These are phyloP conservation scores for Karstenula rhodostoma DNA, from an alignment of 2,329 filamentous ascomycete genomes.

Conservation along the genomic window DNA sequence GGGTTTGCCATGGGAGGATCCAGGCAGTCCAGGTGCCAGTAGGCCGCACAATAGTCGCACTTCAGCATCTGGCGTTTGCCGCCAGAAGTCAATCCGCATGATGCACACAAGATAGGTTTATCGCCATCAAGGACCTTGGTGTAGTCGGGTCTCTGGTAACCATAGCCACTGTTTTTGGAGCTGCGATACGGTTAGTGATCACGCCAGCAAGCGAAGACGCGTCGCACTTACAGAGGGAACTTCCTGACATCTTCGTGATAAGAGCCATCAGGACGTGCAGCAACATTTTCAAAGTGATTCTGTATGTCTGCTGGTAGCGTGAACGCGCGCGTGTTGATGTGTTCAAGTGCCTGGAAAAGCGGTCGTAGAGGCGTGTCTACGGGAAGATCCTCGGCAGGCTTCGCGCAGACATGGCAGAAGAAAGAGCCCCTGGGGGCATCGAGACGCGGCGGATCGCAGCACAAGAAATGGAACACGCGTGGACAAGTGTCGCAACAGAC, in stretches of 20 bases:
- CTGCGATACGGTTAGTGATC: conserved; percentile 43
- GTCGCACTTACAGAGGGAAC: conserved; percentile 64
- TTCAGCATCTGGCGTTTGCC: conserved; percentile 77
- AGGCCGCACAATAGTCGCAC: conserved; percentile 81
- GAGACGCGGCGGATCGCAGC: conserved; percentile 76
- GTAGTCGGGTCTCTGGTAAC: conserved; percentile 50
- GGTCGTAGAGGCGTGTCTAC: conserved; percentile 59
- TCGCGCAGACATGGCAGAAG: conserved; percentile 72
- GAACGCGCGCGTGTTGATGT: conserved; percentile 76
- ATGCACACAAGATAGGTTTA: conserved; percentile 78
- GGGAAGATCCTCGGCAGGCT: conserved; percentile 34
- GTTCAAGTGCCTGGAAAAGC: conserved; percentile 71
- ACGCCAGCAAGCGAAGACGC: conserved; percentile 32
- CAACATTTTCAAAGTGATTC: conserved; percentile 80
- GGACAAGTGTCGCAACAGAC: conserved; percentile 94
- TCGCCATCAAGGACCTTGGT: conserved; percentile 76
- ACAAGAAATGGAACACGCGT: conserved; percentile 88
- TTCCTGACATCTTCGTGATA: conserved; percentile 74
- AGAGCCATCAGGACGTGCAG: conserved; percentile 77
- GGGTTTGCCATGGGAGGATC: conserved; percentile 83
- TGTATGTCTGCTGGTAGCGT: conserved; percentile 73
- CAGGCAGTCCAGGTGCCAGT: conserved; percentile 93
- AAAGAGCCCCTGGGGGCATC: conserved; percentile 59
- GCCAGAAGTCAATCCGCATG: conserved; percentile 73
- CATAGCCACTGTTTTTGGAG: conserved; percentile 50